Evolutionary conservation across 2,329 filamentous ascomycete genomes (phyloP), one percentile per base, ranked within the genome.

Genomic region (Graphiopsis chlorocephala): DNA sequence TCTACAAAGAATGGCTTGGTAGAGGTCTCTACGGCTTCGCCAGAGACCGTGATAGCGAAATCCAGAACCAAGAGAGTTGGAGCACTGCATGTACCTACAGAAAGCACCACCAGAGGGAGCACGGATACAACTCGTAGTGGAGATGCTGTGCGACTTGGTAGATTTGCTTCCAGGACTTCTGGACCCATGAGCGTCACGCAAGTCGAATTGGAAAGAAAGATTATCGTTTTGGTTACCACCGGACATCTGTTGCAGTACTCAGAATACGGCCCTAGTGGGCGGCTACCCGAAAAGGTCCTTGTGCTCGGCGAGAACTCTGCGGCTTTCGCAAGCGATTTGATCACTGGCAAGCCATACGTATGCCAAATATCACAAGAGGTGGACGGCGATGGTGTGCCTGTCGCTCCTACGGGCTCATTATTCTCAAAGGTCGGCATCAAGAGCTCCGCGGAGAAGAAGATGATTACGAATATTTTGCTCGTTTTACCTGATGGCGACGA

Each of bases 341-440:
- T 94, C 63, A 90, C 90, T 3, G 91, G 91, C 6, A 87, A 86
- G 66, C 90, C 93, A 72, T 93, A 90, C 86, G 91, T 94, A 6
- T 76, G 94, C 15, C 90, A 92, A 69, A 86, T 94, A 25, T 89
- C 87, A 2, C 89, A 91, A 38, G 80, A 82, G 10, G 86, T 87
- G 64, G 87, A 88, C 58, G 77, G 84, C 2, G 85, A 90, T 35
- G 85, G 85, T 29, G 78, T 72, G 4, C 71, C 78, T 1, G 73
- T 82, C 15, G 72, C 80, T 3, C 71, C 86, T 42, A 80, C 85
- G 3, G 84, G 85, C 58, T 90, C 88, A 1, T 76, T 92, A 3
- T 82, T 92, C 33, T 86, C 88, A 1, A 85, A 88, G 62, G 78
- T 92, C 58, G 83, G 87, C 2, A 84, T 90, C 47, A 84, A 86